These are phyloP conservation scores for Russula vinacea DNA, from an alignment of 768 basidiomycete species.

Conservation along the genomic window DNA sequence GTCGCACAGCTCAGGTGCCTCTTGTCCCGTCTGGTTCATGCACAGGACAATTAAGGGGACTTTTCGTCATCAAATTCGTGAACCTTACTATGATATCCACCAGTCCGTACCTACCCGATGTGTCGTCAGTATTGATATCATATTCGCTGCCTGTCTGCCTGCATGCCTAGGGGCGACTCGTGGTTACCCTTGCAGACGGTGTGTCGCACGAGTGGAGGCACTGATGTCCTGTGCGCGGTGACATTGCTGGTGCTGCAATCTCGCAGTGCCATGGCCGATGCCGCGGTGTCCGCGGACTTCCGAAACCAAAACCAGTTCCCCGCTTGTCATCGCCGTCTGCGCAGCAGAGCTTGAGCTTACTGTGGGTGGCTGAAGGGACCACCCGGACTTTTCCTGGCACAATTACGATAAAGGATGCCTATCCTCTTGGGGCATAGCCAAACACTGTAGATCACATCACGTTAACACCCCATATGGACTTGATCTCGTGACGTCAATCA, in stretches of 20 bases:
- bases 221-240: not conserved
- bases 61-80: not conserved
- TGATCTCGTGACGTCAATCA: not conserved
- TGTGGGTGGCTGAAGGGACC: too few species aligned
- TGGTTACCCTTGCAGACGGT: not conserved
- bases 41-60: not conserved
- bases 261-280: not conserved
- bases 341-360: not conserved
- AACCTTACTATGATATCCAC: not conserved
- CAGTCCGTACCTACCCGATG: not conserved
- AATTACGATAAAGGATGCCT: not conserved
- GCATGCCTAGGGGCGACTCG: not conserved
- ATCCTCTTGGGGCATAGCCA: slow-evolving; percentile 13
- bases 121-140: not conserved
- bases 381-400: not conserved
- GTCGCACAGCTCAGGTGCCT: not conserved
- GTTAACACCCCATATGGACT: slow-evolving; percentile 3
- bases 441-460: not conserved
- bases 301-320: not conserved
- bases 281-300: not conserved
- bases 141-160: not conserved
- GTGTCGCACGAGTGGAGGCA: not conserved
- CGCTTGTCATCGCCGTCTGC: not conserved
- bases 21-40: not conserved
- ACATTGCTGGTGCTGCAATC: not conserved